Evolutionary conservation across 2,329 filamentous ascomycete species (phyloP).

Genomic region (Knufia fluminis): DNA sequence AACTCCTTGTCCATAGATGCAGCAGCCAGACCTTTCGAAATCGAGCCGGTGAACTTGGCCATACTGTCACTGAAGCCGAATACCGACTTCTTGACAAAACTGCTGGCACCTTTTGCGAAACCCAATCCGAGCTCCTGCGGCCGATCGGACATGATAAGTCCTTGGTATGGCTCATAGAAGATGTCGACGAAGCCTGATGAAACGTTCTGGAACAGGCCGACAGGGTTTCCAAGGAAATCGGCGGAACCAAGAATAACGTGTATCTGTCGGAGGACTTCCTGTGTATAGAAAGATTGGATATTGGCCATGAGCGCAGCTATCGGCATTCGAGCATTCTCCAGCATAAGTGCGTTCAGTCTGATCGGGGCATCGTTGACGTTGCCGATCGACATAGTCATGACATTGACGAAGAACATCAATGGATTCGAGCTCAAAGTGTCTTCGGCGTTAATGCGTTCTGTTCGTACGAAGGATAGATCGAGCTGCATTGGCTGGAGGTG

Average conservation of each 20-base stretch:
- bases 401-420: slow-evolving; percentile 97
- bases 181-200: slow-evolving; percentile 95
- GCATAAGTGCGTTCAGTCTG: slow-evolving; percentile 80
- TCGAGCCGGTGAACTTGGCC: slow-evolving; percentile 92
- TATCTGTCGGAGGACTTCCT: slow-evolving; percentile 89
- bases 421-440: slow-evolving; percentile 88
- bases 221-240: slow-evolving; percentile 94
- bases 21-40: slow-evolving; percentile 91
- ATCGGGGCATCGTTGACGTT: slow-evolving; percentile 98
- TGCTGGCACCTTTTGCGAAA: slow-evolving; percentile 92
- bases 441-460: slow-evolving; percentile 90
- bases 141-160: slow-evolving; percentile 88
- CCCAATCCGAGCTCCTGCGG: slow-evolving; percentile 92
- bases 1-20: slow-evolving; percentile 98
- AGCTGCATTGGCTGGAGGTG: slow-evolving; percentile 98
- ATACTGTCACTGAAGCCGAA: slow-evolving; percentile 97
- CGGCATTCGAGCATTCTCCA: slow-evolving; percentile 91
- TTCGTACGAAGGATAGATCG: slow-evolving; percentile 92
- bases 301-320: slow-evolving; percentile 74
- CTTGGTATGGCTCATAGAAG: slow-evolving; percentile 98
- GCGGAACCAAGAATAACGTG: slow-evolving; percentile 96
- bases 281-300: slow-evolving; percentile 88
- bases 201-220: slow-evolving; percentile 96
- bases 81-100: slow-evolving; percentile 96
- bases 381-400: slow-evolving; percentile 97